A percentile compares a stretch with the other conserved stretches of the same genome.
These are phyloP conservation scores for Favolaschia claudopus DNA, from an alignment of 768 basidiomycete genomes.

Conservation along the genomic window DNA sequence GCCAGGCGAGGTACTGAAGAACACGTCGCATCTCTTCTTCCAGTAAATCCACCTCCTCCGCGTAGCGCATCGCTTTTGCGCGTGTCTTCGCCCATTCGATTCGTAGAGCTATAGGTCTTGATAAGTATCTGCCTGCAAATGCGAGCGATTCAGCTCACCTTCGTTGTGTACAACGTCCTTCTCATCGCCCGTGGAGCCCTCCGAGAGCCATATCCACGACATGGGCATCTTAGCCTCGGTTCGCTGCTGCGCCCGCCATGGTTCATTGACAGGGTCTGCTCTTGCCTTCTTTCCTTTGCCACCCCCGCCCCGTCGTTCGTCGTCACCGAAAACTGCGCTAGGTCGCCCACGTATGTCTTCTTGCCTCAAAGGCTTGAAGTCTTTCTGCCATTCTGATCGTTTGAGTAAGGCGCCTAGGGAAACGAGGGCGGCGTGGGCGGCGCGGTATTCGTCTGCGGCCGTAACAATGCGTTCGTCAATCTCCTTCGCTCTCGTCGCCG, in stretches of 20 bases:
- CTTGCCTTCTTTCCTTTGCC: background rate
- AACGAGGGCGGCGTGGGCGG: too few relatives aligned
- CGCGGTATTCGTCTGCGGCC: too few relatives aligned
- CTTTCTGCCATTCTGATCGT: too few relatives aligned
- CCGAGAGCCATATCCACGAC: background rate
- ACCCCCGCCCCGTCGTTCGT: background rate
- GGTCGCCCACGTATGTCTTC: too few relatives aligned
- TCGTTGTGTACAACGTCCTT: background rate
- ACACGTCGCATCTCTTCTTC: constrained; percentile 15
- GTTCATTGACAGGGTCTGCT: too few relatives aligned
- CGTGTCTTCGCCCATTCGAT: background rate
- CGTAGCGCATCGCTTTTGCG: background rate
- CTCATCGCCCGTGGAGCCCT: background rate
- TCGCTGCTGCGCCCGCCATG: too few relatives aligned
- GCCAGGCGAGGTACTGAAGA: background rate
- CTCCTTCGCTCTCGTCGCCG: too few relatives aligned
- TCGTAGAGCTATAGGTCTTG: background rate
- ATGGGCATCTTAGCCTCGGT: background rate
- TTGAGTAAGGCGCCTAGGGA: too few relatives aligned
- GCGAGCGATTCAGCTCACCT: background rate
- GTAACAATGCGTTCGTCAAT: too few relatives aligned
- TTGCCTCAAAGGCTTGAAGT: too few relatives aligned
- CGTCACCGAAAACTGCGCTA: too few relatives aligned
- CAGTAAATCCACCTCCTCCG: constrained; percentile 6
- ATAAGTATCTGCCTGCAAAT: too few relatives aligned